These are phyloP conservation scores for Diaporthe sp. DNA, from an alignment of 2,329 filamentous ascomycete genomes.

Conservation along the genomic window DNA sequence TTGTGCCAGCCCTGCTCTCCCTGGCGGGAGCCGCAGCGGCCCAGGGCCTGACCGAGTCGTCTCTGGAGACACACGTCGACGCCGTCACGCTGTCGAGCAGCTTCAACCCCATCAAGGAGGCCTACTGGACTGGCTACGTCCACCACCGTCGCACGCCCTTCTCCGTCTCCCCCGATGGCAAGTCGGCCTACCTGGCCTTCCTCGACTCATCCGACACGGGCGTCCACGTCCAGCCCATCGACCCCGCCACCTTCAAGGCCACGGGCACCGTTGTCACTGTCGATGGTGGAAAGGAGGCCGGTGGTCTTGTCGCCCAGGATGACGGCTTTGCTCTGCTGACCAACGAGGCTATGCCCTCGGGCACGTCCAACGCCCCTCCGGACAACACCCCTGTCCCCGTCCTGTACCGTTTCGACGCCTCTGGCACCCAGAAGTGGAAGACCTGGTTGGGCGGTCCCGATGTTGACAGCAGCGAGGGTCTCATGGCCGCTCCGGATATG, in stretches of 20 bases:
- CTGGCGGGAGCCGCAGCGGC: slow-evolving; percentile 34
- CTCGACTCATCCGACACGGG: slow-evolving; percentile 67
- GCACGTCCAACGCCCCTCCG: slow-evolving; percentile 62
- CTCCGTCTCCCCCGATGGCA: slow-evolving; percentile 71
- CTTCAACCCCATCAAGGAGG: slow-evolving; percentile 70
- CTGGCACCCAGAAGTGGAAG: slow-evolving; percentile 69
- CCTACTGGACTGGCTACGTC: slow-evolving; percentile 73
- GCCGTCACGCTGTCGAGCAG: slow-evolving; percentile 61
- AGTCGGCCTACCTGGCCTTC: slow-evolving; percentile 71
- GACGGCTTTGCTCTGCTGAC: slow-evolving; percentile 75
- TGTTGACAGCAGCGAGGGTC: slow-evolving; percentile 60
- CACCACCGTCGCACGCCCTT: slow-evolving; percentile 75
- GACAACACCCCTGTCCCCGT: slow-evolving; percentile 65
- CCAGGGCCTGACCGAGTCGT: slow-evolving; percentile 42
- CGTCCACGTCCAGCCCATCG: slow-evolving; percentile 70
- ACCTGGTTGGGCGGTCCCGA: slow-evolving; percentile 71
- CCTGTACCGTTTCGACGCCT: slow-evolving; percentile 68
- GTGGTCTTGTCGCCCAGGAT: slow-evolving; percentile 72
- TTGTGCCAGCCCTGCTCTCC: slow-evolving; percentile 36
- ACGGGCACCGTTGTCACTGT: slow-evolving; percentile 66
- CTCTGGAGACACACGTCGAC: slow-evolving; percentile 52
- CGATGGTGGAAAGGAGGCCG: slow-evolving; percentile 68
- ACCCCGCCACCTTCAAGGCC: slow-evolving; percentile 66
- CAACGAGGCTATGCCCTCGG: slow-evolving; percentile 67
- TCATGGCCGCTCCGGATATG: slow-evolving; percentile 66